phyloP scores from a whole-genome alignment of 1,284 basidiomycete species.

The Microbotryum saponariae region DNA sequence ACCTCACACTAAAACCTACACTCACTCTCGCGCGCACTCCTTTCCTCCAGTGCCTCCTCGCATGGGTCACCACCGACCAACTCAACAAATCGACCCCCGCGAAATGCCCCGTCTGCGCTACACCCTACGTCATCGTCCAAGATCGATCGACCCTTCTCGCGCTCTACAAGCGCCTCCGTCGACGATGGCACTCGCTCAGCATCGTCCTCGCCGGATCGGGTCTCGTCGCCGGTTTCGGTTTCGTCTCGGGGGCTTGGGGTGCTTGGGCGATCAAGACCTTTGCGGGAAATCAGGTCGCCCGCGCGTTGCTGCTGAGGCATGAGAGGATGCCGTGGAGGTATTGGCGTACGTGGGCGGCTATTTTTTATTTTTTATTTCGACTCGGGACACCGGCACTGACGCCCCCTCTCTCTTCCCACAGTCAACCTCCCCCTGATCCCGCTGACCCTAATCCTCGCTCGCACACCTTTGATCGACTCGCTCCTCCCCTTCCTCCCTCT shows the following conservation, averaged over 20 bases:
- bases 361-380: constrained; percentile 19
- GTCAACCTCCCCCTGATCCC: constrained; percentile 59
- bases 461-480: constrained; percentile 34
- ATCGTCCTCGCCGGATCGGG: neutral
- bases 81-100: constrained; percentile 37
- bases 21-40: constrained; percentile 58
- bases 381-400: constrained; percentile 47
- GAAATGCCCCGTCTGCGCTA: constrained; percentile 62
- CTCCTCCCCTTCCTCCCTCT: constrained; percentile 35
- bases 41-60: constrained; percentile 40
- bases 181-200: constrained; percentile 38
- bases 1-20: constrained; percentile 52
- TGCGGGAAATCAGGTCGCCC: constrained; percentile 52
- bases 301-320: constrained; percentile 56
- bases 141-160: constrained; percentile 51
- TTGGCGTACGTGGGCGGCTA: constrained; percentile 14
- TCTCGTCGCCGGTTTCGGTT: constrained; percentile 50
- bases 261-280: constrained; percentile 61
- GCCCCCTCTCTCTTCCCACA: neutral
- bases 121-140: constrained; percentile 58
- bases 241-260: constrained; percentile 59
- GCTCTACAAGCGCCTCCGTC: constrained; percentile 50
- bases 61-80: constrained; percentile 13
- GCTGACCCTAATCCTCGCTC: constrained; percentile 55
- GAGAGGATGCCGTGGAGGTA: constrained; percentile 51